Conservation (phyloP, 1,284 basidiomycete genomes). For the Thecaphora frezii region DNA sequence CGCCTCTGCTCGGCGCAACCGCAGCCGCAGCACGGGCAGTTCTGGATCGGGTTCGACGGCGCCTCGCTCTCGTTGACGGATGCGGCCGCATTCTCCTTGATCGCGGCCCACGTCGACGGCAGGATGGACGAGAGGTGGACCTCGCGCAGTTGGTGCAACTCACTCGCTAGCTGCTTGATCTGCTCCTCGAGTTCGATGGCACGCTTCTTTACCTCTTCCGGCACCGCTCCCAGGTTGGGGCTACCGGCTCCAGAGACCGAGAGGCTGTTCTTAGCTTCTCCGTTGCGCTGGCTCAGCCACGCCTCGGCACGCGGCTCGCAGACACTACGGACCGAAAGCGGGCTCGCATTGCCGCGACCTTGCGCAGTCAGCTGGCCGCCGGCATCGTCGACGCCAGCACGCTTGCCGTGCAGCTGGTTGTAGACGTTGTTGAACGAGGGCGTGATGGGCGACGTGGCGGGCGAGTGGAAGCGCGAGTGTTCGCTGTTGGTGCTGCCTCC, state of each 20-base stretch:
- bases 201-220: slow-evolving; percentile 25
- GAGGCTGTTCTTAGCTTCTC: too few species aligned
- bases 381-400: not conserved
- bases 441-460: slow-evolving; percentile 23
- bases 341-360: not conserved
- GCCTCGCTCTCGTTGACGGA: not conserved
- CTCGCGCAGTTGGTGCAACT: slow-evolving; percentile 29
- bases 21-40: slow-evolving; percentile 37
- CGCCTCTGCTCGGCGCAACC: slow-evolving; percentile 40
- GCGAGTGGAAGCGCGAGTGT: slow-evolving; percentile 33
- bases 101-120: not conserved
- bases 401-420: not conserved
- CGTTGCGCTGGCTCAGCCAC: not conserved
- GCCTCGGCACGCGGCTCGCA: not conserved
- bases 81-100: not conserved
- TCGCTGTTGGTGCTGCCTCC: slow-evolving; percentile 23
- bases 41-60: slow-evolving; percentile 1
- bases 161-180: slow-evolving; percentile 31
- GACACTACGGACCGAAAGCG: not conserved
- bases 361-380: not conserved
- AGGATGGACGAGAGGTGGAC: slow-evolving; percentile 4
- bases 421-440: slow-evolving; percentile 17
- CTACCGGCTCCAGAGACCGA: too few species aligned
- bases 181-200: slow-evolving; percentile 36
- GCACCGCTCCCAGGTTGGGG: slow-evolving; percentile 2